These are phyloP conservation scores for Rhizopogon vinicolor DNA, from an alignment of 768 basidiomycete genomes.

Conservation along the genomic window DNA sequence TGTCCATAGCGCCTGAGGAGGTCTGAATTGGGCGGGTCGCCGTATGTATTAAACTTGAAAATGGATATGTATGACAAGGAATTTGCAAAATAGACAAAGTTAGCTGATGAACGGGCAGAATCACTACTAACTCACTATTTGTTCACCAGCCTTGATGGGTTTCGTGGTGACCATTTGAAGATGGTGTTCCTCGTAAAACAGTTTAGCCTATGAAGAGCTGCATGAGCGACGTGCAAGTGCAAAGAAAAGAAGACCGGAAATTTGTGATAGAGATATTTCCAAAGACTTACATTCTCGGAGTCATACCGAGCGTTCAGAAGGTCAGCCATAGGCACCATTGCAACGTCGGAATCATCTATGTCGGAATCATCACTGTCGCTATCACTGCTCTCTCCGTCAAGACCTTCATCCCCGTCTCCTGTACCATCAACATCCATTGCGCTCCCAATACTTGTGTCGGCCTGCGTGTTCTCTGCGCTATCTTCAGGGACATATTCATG, in stretches of 20 bases:
- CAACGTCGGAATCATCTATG: conserved; percentile 57
- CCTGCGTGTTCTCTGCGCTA: conserved; percentile 34
- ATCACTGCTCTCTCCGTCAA: conserved; percentile 36
- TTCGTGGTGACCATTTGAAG: conserved; percentile 82
- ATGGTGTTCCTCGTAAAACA: conserved; percentile 71
- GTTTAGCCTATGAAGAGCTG: conserved; percentile 54
- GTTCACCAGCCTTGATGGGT: conserved; percentile 69
- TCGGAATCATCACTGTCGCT: conserved; percentile 40
- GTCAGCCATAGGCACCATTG: conserved; percentile 97
- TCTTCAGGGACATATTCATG: conserved; percentile 31
- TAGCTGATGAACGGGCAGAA: background rate
- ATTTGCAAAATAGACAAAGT: background rate
- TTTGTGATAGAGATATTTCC: background rate
- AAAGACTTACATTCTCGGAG: conserved; percentile 68
- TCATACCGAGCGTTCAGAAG: conserved; percentile 88
- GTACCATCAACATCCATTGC: conserved; percentile 28
- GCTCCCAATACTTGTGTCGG: conserved; percentile 10
- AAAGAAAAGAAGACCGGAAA: background rate
- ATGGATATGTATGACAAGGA: background rate
- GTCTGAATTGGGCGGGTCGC: conserved; percentile 88
- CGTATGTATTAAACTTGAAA: conserved; percentile 90
- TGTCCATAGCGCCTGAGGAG: conserved; percentile 94
- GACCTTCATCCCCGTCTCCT: conserved; percentile 8
- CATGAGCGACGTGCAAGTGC: conserved; percentile 2
- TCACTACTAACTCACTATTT: conserved; percentile 61